These are phyloP conservation scores for Carpinus viminea DNA, from an alignment of 306 rosid genomes.

Conservation along the genomic window DNA sequence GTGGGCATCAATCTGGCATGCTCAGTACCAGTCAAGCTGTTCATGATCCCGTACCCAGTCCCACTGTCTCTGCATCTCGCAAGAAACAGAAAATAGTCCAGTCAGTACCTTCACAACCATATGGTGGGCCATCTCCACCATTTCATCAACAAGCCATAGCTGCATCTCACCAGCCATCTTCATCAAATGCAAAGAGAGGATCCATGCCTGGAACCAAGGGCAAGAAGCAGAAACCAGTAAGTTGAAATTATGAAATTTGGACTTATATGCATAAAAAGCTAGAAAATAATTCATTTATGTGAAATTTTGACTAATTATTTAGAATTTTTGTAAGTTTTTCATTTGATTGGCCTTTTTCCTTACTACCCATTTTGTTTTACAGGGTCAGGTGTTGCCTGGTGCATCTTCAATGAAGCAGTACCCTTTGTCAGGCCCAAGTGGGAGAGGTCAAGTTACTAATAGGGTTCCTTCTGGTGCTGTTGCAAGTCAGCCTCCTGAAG, in stretches of 20 bases:
- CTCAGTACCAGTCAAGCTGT: constrained; percentile 54
- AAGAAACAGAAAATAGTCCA: constrained; percentile 76
- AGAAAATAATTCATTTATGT: constrained; percentile 4
- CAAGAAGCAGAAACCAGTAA: constrained; percentile 84
- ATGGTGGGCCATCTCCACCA: constrained; percentile 72
- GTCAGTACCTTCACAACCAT: constrained; percentile 70
- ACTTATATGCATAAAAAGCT: background rate
- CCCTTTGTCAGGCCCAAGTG: constrained; percentile 69
- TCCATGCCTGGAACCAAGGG: constrained; percentile 69
- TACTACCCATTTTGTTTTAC: constrained; percentile 18
- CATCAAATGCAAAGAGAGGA: constrained; percentile 74
- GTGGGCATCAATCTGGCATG: constrained; percentile 71
- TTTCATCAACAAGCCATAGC: constrained; percentile 66
- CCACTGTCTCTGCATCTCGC: constrained; percentile 86
- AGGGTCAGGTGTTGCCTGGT: constrained; percentile 60
- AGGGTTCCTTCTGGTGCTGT: constrained; percentile 63
- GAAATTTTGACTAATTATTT: background rate
- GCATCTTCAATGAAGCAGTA: constrained; percentile 67
- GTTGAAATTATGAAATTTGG: constrained; percentile 31
- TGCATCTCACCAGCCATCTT: constrained; percentile 82
- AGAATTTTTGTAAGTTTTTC: background rate
- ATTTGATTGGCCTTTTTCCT: constrained; percentile 14
- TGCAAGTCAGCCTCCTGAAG: constrained; percentile 62
- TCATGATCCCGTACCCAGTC: constrained; percentile 80
- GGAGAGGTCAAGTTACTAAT: constrained; percentile 67